Conservation (phyloP, 371 early-diverging fungal genomes). For the Haplosporangium sp. region DNA sequence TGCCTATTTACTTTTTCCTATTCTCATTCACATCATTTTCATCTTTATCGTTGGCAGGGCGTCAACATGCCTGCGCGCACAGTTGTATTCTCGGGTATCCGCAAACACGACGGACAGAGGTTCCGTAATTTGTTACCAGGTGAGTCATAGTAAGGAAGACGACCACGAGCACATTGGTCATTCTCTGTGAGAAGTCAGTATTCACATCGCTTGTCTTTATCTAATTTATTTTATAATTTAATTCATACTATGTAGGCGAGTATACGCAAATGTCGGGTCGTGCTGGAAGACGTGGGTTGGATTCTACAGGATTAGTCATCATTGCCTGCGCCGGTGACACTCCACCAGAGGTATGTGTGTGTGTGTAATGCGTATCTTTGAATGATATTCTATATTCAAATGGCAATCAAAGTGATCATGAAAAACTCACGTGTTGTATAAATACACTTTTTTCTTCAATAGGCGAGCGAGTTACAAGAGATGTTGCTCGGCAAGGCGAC, state of each 20-base stretch:
- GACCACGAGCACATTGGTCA: no score
- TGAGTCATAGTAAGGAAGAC: background rate
- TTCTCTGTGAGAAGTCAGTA: background rate
- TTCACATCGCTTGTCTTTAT: background rate
- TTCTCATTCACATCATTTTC: background rate
- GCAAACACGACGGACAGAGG: constrained; percentile 93
- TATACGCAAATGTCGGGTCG: constrained; percentile 99
- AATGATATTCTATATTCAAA: background rate
- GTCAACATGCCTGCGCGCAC: constrained; percentile 99
- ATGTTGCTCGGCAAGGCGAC: constrained; percentile 92
- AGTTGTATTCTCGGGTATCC: constrained; percentile 93
- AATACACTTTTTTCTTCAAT: background rate
- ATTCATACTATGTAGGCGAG: constrained; percentile 71
- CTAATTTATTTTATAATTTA: background rate
- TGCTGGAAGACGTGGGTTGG: constrained; percentile 98
- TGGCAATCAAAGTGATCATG: no score
- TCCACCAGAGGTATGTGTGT: constrained; percentile 65
- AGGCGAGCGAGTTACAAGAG: constrained; percentile 68
- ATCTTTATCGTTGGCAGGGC: constrained; percentile 63
- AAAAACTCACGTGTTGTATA: no score
- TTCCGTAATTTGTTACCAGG: constrained; percentile 90
- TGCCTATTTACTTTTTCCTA: background rate
- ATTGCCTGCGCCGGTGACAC: constrained; percentile 82
- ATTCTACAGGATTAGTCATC: constrained; percentile 95
- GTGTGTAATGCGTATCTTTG: background rate